A percentile compares a stretch with the other conserved stretches of the same genome.
Evolutionary conservation across 495 filamentous ascomycete genomes (phyloP).

Genomic region (Penicillium arizonense): DNA sequence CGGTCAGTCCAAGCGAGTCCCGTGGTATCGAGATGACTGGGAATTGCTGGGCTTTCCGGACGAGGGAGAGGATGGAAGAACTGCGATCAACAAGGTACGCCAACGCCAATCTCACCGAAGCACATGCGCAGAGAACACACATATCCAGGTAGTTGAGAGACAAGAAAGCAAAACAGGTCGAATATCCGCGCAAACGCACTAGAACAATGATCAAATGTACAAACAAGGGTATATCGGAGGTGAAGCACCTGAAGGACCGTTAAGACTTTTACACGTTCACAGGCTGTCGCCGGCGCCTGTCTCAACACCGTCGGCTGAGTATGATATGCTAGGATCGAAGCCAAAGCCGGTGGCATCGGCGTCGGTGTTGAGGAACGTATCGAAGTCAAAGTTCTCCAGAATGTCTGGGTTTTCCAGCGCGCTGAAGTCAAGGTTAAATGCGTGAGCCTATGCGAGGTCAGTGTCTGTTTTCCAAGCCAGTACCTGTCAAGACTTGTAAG

Average conservation of each 20-base stretch:
- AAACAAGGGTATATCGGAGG: slow-evolving; percentile 49
- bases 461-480: slow-evolving; percentile 22
- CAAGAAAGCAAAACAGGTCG: slow-evolving; percentile 21
- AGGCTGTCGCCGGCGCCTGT: slow-evolving; percentile 47
- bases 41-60: slow-evolving; percentile 7
- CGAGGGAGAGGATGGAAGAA: slow-evolving; percentile 29
- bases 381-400: slow-evolving; percentile 94
- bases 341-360: slow-evolving; percentile 49
- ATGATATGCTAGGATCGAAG: slow-evolving; percentile 50
- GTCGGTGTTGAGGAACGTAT: slow-evolving; percentile 80
- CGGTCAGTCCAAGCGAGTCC: slow-evolving; percentile 7
- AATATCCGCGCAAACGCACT: slow-evolving; percentile 22
- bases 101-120: slow-evolving; percentile 42
- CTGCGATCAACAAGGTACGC: slow-evolving; percentile 31
- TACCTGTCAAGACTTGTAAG: background rate
- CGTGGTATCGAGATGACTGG: background rate
- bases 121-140: slow-evolving; percentile 23
- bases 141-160: slow-evolving; percentile 32
- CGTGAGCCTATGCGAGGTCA: slow-evolving; percentile 19
- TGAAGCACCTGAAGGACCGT: slow-evolving; percentile 39
- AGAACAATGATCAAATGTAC: slow-evolving; percentile 41
- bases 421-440: slow-evolving; percentile 61
- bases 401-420: slow-evolving; percentile 62
- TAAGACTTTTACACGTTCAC: slow-evolving; percentile 38
- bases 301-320: slow-evolving; percentile 49